Base-by-base conservation (phyloP, 2,329 filamentous ascomycete species). In the Zarea fungicola region DNA sequence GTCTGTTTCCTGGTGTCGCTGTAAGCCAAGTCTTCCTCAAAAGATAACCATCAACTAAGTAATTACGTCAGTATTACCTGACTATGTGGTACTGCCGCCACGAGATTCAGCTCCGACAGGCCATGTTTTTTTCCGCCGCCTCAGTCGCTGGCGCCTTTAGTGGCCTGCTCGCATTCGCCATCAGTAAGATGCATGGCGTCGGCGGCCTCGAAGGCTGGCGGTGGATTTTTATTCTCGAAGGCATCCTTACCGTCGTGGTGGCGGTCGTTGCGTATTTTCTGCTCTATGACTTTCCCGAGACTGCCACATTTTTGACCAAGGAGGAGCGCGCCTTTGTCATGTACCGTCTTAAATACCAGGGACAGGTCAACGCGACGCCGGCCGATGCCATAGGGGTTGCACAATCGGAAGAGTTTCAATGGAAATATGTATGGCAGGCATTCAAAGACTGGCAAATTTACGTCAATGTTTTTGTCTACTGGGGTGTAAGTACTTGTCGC, bases 51-150 rank as follows among this genome's bases (percentile, higher is more conserved):
- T 32, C n/a, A 31, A 26, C 26, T 40, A 6, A 41, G 21, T 21
- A n/a, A 8, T 21, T n/a, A 7, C 13, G n/a, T 18, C 31, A 81
- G 68, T 65, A 81, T 69, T 89, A 89, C 59, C 73, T 91, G 0
- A 85, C 81, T 0, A 89, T 84, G 60, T 92, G 87, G 87, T 93
- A 91, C 61, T 85, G 80, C 61, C 74, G 86, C 8, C 78, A 76
- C 1, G 88, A 93, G 56, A 85, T 91, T 44, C 87, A 87, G 34
- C 76, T 88, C 8, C 78, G 87, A 25, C 48, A 67, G 50, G 85
- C 87, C 14, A 81, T 89, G 35, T 90, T 91, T 74, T 92, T 91
- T 69, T 87, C 84, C 0, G 86, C 86, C 0, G 87, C 87, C 0
- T 85, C 87, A 0, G 68, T 91, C 0, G 85, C 86, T 0, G 87